These are phyloP conservation scores for Talaromyces rugulosus DNA, from an alignment of 2,329 filamentous ascomycete genomes.

Conservation along the genomic window DNA sequence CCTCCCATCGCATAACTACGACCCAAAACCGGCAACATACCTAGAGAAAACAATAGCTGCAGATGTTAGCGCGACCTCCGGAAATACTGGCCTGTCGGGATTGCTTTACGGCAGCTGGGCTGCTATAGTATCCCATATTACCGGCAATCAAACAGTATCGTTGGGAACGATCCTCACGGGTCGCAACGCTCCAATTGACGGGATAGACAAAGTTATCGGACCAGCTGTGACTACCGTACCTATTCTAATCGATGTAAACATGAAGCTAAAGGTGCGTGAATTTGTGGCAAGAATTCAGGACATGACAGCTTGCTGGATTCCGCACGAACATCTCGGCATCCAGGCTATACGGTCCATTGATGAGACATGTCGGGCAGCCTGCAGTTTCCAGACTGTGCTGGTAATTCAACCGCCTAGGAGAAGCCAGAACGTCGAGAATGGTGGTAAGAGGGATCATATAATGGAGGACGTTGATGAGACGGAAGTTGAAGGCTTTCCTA, in stretches of 20 bases:
- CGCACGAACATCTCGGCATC: slow-evolving; percentile 54
- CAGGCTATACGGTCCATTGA: slow-evolving; percentile 38
- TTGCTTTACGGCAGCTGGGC: neutral
- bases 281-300: neutral
- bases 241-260: neutral
- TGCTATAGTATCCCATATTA: neutral
- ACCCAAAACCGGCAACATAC: neutral
- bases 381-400: neutral
- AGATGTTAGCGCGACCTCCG: neutral
- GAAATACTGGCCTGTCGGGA: neutral
- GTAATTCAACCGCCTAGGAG: neutral
- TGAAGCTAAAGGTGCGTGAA: neutral
- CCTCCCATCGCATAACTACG: neutral
- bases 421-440: neutral
- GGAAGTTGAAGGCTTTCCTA: neutral
- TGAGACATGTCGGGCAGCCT: neutral
- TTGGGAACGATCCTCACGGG: slow-evolving; percentile 1
- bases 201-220: slow-evolving; percentile 1
- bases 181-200: slow-evolving; percentile 3
- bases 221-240: slow-evolving; percentile 3
- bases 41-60: neutral
- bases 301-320: slow-evolving; percentile 35
- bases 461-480: neutral
- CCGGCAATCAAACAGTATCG: neutral
- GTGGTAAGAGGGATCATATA: neutral